Evolutionary conservation across 352 stramenopile species (phyloP), one percentile per base, ranked within the genome.

Genomic region (Blastocystis sp.): DNA sequence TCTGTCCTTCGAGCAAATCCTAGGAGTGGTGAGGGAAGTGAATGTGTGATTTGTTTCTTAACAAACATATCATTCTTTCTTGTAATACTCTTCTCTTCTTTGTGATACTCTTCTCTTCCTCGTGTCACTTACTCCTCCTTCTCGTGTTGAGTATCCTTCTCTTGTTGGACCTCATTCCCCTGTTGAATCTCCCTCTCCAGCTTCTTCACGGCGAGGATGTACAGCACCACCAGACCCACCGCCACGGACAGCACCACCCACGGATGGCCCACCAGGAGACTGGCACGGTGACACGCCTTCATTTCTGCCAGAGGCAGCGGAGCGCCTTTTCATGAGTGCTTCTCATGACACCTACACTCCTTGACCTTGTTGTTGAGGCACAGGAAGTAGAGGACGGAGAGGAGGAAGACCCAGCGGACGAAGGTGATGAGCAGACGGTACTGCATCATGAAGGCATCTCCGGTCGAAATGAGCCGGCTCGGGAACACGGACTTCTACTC

Each of bases 341-440:
- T 14, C 14, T 14, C 6, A 7, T 14, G 14, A 0, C 48, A 17
- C 6, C 48, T 57, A 57, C 48, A 57, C 48, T 57, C 14, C 48
- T 57, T 57, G 48, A 57, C 14, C 6, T 7, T 28, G 0, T 17
- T 68, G 43, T 84, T 84, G 11, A 69, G 21, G 19, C 38, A 42
- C 9, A 84, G 61, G 2, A 84, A 45, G 28, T 84, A 84, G 42
- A 84, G 45, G 52, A 84, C 57, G 24, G 74, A 69, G 11, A 84
- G 21, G 4, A 84, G 24, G 24, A 11, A 84, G 57, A 70, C 38
- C 74, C 74, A 84, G 1, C 74, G 74, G n/a, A 69, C 21, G 1
- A 63, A 84, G 4, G 74, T 84, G n/a, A 84, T 84, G 21, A 84
- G 43, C 6, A 84, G 57, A 68, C 74, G 74, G 45, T 84, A 84